These are phyloP conservation scores for Cyberlindnera mycetangii DNA, from an alignment of 805 yeast species.

Conservation along the genomic window DNA sequence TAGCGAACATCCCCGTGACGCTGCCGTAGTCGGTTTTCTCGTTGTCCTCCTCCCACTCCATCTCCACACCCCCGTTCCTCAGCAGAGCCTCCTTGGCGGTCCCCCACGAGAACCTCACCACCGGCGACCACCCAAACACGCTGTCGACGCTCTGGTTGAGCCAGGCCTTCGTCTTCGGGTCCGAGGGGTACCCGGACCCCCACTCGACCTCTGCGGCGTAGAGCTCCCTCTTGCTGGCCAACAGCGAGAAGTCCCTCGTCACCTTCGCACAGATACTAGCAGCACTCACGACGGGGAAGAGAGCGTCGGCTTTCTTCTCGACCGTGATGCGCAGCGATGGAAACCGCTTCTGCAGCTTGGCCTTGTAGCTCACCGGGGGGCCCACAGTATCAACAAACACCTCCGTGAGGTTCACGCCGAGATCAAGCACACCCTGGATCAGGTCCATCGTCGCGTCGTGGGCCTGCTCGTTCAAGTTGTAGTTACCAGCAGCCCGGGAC, in stretches of 20 bases:
- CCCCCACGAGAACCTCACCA: conserved; percentile 89
- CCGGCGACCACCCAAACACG: conserved; percentile 81
- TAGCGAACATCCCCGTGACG: conserved; percentile 17
- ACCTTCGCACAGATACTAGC: conserved; percentile 97
- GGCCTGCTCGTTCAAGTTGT: conserved; percentile 90
- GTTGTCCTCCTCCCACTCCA: conserved; percentile 57
- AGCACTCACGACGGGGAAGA: conserved; percentile 88
- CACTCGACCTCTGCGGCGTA: conserved; percentile 31
- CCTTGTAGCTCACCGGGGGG: conserved; percentile 82
- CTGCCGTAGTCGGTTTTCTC: conserved; percentile 28
- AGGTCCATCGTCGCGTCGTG: conserved; percentile 88
- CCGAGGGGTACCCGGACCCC: conserved; percentile 96
- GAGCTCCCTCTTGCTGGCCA: conserved; percentile 32
- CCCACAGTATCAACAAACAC: conserved; percentile 96
- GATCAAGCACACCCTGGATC: conserved; percentile 59
- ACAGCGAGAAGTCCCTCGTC: conserved; percentile 72
- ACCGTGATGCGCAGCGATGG: conserved; percentile 75
- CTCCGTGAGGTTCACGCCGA: conserved; percentile 63
- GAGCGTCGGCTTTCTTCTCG: conserved; percentile 91
- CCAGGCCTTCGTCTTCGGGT: conserved; percentile 85
- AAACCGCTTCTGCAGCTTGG: conserved; percentile 64
- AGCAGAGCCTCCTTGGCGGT: conserved; percentile 75
- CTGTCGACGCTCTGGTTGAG: conserved; percentile 57
- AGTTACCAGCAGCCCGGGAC: conserved; percentile 44
- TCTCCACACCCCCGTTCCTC: conserved; percentile 46